A percentile compares a stretch with the other conserved stretches of the same genome.
These are phyloP conservation scores for Mollisia scopiformis DNA, from an alignment of 2,329 filamentous ascomycete genomes.

Conservation along the genomic window DNA sequence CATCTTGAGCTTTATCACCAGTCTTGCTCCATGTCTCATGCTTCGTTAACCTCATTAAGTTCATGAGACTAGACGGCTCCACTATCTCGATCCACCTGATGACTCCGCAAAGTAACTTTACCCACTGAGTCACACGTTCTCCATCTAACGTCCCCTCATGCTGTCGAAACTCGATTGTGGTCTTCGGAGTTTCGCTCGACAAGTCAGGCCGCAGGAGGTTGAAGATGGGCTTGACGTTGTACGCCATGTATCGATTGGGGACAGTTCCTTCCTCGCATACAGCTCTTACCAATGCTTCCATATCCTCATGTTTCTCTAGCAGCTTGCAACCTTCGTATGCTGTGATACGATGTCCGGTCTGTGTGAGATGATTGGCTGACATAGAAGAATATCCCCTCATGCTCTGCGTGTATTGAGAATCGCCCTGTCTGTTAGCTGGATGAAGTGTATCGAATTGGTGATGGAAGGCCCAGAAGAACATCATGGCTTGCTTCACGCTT, in stretches of 20 bases:
- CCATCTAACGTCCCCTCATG: constrained; percentile 28
- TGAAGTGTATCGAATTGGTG: constrained; percentile 31
- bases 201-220: background rate
- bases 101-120: constrained; percentile 16
- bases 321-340: background rate
- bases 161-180: constrained; percentile 30
- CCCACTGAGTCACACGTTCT: constrained; percentile 21
- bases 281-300: background rate
- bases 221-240: background rate
- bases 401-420: background rate
- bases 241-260: background rate
- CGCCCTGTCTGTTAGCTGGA: constrained; percentile 10
- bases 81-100: constrained; percentile 11
- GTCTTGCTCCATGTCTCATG: constrained; percentile 8
- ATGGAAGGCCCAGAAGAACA: constrained; percentile 34
- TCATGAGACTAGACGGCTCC: background rate
- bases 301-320: background rate
- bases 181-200: background rate
- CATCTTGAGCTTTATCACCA: background rate
- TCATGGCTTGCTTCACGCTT: constrained; percentile 33
- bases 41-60: background rate
- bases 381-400: background rate
- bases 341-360: no score
- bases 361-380: no score
- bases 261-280: background rate